A percentile compares a stretch with the other conserved stretches of the same genome.
Evolutionary conservation across 148 eudicot species (phyloP).

Genomic region (Spergularia bocconei): DNA sequence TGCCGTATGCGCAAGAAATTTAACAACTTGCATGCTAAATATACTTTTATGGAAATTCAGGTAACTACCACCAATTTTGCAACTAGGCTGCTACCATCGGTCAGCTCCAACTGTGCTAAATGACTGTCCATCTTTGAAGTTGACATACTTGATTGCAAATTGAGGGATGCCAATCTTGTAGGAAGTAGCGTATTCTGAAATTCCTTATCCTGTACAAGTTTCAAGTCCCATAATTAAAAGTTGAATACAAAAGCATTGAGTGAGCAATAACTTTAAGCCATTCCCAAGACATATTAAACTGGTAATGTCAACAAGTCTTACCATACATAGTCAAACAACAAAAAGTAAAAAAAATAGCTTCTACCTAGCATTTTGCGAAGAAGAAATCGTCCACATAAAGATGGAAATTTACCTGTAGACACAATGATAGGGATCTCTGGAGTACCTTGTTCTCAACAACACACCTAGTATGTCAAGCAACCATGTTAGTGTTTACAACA

Average conservation of each 20-base stretch:
- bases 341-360: background rate
- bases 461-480: constrained; percentile 52
- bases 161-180: constrained; percentile 62
- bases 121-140: constrained; percentile 35
- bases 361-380: background rate
- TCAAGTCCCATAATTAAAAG: constrained; percentile 1
- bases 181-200: constrained; percentile 56
- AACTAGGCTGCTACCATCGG: constrained; percentile 61
- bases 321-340: background rate
- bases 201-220: constrained; percentile 46
- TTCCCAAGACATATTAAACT: no score
- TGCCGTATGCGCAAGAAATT: background rate
- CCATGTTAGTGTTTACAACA: constrained; percentile 8
- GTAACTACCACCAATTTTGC: constrained; percentile 90
- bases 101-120: constrained; percentile 69
- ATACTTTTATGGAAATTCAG: background rate
- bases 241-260: background rate
- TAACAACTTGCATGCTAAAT: background rate
- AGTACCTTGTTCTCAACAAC: constrained; percentile 98
- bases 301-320: background rate
- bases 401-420: constrained; percentile 56
- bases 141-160: constrained; percentile 42
- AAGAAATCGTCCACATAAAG: background rate
- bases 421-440: constrained; percentile 62
- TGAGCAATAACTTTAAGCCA: background rate